Base-by-base conservation (phyloP, 345 rosid genomes). In the Gossypium arboreum region DNA sequence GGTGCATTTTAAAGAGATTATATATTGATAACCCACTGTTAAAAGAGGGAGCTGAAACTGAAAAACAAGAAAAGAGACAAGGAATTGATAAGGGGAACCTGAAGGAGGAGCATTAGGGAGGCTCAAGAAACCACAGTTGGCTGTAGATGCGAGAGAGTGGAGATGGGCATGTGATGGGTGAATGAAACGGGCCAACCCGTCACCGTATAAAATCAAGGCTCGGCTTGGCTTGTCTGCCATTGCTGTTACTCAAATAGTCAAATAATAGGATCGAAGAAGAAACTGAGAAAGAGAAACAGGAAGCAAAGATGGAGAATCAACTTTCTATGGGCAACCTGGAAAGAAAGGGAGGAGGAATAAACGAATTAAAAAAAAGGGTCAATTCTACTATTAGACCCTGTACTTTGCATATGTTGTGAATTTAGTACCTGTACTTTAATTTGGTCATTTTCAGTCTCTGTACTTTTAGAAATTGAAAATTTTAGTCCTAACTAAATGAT, bases 201-300 rank as follows among this genome's bases (percentile, higher is more conserved):
- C 97, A 60, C 98, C 98, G 85, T 85, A 88, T 61, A 92, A 34
- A 44, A 92, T 85, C 78, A 94, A 57, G 1, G 86, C 87, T 81
- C 92, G 86, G 94, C 98, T 94, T 60, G 98, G 85, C 82, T 91
- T 91, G 88, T 90, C 98, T 79, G 97, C 98, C 98, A 94, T 92
- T 80, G 74, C 78, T 77, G 82, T 73, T 67, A 41, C 44, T 59
- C 25, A 7, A 22, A 10, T 58, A 34, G 56, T 59, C 68, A 1
- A 24, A 59, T n/a, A 25, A 39, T 25, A 25, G 2, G 16, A 13
- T 12, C 0, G 24, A 44, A 43, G 25, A 45, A 6, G 59, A 55
- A 43, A 22, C 48, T 1, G 15, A 64, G 8, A n/a, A 13, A 64
- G 3, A 10, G 12, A 20, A 16, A 67, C 12, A 34, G n/a, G 18